Conservation (phyloP, 2,329 filamentous ascomycete genomes). For the Venturia effusa region DNA sequence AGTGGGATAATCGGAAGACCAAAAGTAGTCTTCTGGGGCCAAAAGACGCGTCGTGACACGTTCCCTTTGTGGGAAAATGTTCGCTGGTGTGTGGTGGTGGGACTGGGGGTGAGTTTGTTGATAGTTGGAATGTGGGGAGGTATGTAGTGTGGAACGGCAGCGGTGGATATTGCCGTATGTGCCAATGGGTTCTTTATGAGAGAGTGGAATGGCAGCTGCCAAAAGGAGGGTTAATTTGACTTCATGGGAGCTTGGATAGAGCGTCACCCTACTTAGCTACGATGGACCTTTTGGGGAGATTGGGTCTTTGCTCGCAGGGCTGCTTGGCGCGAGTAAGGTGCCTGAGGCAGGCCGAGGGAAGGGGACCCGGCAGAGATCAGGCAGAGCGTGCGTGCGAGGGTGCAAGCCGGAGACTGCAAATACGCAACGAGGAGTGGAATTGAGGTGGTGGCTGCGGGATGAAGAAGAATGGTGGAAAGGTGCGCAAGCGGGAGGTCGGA, state of each 20-base stretch:
- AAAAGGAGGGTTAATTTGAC: slow-evolving; percentile 4
- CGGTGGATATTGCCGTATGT: background rate
- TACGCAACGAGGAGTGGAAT: no score
- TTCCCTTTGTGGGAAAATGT: background rate
- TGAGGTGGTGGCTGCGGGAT: background rate
- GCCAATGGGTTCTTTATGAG: background rate
- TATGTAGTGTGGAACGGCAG: background rate
- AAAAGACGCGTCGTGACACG: slow-evolving; percentile 9
- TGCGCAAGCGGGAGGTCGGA: background rate
- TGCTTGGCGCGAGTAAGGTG: background rate
- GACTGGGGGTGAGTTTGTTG: background rate
- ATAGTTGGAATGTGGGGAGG: background rate
- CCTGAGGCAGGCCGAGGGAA: background rate
- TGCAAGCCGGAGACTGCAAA: no score
- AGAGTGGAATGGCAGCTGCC: background rate
- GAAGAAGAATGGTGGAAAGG: background rate
- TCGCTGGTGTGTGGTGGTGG: background rate
- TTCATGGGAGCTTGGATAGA: background rate
- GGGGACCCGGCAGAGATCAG: background rate
- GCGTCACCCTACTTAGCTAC: background rate
- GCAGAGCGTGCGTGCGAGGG: no score
- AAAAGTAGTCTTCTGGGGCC: background rate
- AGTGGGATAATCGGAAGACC: background rate
- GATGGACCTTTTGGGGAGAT: background rate
- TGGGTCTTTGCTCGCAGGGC: background rate